These are phyloP conservation scores for Didymella arachidicola DNA, from an alignment of 2,329 filamentous ascomycete genomes.

Conservation along the genomic window DNA sequence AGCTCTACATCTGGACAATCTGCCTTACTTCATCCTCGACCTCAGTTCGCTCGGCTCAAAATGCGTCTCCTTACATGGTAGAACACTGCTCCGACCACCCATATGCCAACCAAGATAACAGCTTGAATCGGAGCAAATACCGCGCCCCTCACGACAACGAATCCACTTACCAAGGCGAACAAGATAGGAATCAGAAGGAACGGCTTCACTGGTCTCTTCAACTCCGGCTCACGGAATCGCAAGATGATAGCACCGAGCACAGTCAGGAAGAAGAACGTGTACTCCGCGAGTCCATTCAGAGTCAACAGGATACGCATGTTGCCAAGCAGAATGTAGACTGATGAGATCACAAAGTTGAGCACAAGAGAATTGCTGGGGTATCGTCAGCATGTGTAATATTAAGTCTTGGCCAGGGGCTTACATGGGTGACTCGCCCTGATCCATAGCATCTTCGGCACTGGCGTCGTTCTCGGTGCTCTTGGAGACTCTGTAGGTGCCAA, in stretches of 20 bases:
- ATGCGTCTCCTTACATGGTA: slow-evolving; percentile 23
- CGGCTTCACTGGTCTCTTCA: slow-evolving; percentile 66
- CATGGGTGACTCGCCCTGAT: slow-evolving; percentile 49
- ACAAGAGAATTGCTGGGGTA: slow-evolving; percentile 42
- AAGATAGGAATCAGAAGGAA: slow-evolving; percentile 61
- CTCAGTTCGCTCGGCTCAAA: not conserved
- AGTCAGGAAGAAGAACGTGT: slow-evolving; percentile 71
- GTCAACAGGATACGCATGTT: slow-evolving; percentile 69
- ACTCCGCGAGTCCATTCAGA: slow-evolving; percentile 54
- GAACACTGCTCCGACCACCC: slow-evolving; percentile 35
- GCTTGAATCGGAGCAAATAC: slow-evolving; percentile 48
- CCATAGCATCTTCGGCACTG: slow-evolving; percentile 35
- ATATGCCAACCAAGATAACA: slow-evolving; percentile 40
- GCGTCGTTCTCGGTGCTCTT: slow-evolving; percentile 17
- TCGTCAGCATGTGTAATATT: not conserved
- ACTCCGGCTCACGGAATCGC: slow-evolving; percentile 62
- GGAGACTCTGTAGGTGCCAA: slow-evolving; percentile 39
- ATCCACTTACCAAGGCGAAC: slow-evolving; percentile 64
- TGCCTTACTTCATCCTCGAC: not conserved
- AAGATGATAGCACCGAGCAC: slow-evolving; percentile 67
- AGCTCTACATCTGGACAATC: not conserved
- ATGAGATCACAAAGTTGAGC: slow-evolving; percentile 50
- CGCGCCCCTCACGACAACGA: slow-evolving; percentile 47
- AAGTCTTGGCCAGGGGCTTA: slow-evolving; percentile 11
- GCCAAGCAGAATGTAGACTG: slow-evolving; percentile 67